Evolutionary conservation across 257 asterid genomes (phyloP).

Genomic region (Solanum paucissectum): DNA sequence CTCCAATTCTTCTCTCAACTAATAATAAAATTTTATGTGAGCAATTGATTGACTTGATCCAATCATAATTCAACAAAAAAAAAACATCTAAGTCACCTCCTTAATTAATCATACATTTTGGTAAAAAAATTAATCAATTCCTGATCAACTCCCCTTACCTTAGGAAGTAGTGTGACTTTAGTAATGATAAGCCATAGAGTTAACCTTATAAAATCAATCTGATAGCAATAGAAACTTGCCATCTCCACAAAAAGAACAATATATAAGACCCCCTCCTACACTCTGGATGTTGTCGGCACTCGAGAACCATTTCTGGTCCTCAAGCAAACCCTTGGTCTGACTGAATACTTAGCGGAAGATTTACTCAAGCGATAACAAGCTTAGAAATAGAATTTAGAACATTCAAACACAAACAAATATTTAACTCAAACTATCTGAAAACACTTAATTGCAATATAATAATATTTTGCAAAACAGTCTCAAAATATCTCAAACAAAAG

Average conservation of each 20-base stretch:
- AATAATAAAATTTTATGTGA: background rate
- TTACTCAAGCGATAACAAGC: too few species aligned
- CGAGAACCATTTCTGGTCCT: too few species aligned
- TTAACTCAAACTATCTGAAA: too few species aligned
- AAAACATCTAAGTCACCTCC: background rate
- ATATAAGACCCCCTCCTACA: background rate
- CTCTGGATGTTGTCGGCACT: too few species aligned
- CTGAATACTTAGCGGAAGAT: too few species aligned
- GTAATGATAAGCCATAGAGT: background rate
- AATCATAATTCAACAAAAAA: background rate
- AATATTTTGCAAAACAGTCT: too few species aligned
- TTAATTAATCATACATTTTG: background rate
- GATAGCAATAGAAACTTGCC: background rate
- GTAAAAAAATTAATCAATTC: too few species aligned
- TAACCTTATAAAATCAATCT: background rate
- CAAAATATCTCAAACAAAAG: too few species aligned
- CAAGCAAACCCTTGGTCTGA: too few species aligned
- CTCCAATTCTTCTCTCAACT: background rate
- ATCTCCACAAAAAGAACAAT: background rate
- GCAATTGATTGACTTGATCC: background rate
- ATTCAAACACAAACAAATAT: too few species aligned
- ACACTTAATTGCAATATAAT: too few species aligned
- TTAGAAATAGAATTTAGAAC: too few species aligned
- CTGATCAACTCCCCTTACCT: background rate
- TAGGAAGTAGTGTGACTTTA: background rate